A percentile compares a stretch with the other conserved stretches of the same genome.
phyloP scores from a whole-genome alignment of 2,329 filamentous ascomycete genomes.

The Botrytis fabae region DNA sequence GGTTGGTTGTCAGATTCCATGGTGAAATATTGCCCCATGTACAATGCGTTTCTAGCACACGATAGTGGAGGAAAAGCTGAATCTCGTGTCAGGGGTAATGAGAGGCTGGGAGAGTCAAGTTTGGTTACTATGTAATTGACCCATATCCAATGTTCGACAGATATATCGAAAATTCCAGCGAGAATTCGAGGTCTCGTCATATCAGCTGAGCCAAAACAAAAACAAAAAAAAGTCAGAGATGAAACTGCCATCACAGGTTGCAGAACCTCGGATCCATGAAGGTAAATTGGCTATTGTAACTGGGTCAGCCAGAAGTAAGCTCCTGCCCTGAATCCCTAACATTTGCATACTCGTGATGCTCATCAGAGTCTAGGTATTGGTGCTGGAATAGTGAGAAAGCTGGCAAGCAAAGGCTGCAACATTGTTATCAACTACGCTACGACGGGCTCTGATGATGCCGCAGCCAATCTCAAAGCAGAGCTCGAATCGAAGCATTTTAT shows the following conservation, averaged over 20 bases:
- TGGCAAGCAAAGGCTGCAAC: conserved; percentile 63
- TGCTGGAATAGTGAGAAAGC: conserved; percentile 57
- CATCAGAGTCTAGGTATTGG: conserved; percentile 62
- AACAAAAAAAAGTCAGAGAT: neutral
- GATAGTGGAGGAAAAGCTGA: neutral
- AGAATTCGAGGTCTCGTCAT: no score
- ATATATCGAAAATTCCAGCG: neutral
- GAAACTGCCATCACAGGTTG: conserved; percentile 9
- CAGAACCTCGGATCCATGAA: conserved; percentile 49
- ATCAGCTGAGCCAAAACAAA: conserved; percentile 2
- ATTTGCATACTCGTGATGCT: conserved; percentile 7
- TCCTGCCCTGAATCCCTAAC: neutral
- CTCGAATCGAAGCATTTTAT: conserved; percentile 58
- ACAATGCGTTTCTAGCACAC: neutral
- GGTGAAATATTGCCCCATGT: neutral
- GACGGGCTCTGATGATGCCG: conserved; percentile 53
- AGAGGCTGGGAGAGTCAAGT: neutral
- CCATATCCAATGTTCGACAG: neutral
- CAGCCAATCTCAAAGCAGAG: conserved; percentile 52
- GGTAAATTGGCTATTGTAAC: conserved; percentile 77
- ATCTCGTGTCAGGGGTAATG: neutral
- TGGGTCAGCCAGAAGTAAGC: conserved; percentile 69
- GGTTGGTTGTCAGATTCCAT: neutral
- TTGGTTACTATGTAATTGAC: neutral
- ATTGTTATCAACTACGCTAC: conserved; percentile 65